Evolutionary conservation across 495 filamentous ascomycete genomes (phyloP).

Genomic region (Penicillium daleae): DNA sequence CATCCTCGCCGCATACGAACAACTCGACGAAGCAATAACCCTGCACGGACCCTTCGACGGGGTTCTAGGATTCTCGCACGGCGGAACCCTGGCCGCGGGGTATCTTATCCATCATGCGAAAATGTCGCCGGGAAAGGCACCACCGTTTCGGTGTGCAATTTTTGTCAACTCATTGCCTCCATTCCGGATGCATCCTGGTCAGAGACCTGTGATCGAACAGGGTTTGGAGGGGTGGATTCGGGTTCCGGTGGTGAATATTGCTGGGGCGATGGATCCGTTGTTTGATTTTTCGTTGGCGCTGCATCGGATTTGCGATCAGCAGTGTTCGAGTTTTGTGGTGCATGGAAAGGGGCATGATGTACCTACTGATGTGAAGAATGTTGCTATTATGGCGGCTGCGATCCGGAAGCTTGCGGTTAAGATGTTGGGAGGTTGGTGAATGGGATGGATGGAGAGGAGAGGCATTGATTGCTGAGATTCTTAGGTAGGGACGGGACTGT

Average conservation of each 20-base stretch:
- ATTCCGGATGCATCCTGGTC: slow-evolving; percentile 34
- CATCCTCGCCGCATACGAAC: slow-evolving; percentile 33
- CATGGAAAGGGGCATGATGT: slow-evolving; percentile 41
- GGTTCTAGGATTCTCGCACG: slow-evolving; percentile 45
- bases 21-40: slow-evolving; percentile 36
- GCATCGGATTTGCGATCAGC: slow-evolving; percentile 31
- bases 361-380: slow-evolving; percentile 34
- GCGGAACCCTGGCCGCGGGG: slow-evolving; percentile 37
- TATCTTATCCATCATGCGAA: slow-evolving; percentile 41
- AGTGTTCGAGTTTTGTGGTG: slow-evolving; percentile 28
- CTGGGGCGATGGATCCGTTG: slow-evolving; percentile 33
- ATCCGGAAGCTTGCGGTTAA: slow-evolving; percentile 32
- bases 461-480: background rate
- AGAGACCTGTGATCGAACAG: slow-evolving; percentile 26
- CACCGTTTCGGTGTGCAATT: slow-evolving; percentile 39
- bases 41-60: slow-evolving; percentile 45
- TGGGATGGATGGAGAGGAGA: background rate
- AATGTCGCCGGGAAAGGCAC: slow-evolving; percentile 23
- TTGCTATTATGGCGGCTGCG: slow-evolving; percentile 30
- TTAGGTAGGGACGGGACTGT: background rate
- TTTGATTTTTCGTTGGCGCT: slow-evolving; percentile 36
- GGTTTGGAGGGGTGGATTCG: slow-evolving; percentile 29
- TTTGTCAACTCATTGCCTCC: slow-evolving; percentile 42
- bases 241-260: slow-evolving; percentile 37
- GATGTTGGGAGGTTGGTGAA: slow-evolving; percentile 23